Evolutionary conservation across 768 basidiomycete species (phyloP).

Genomic region (Lentinula boryana): DNA sequence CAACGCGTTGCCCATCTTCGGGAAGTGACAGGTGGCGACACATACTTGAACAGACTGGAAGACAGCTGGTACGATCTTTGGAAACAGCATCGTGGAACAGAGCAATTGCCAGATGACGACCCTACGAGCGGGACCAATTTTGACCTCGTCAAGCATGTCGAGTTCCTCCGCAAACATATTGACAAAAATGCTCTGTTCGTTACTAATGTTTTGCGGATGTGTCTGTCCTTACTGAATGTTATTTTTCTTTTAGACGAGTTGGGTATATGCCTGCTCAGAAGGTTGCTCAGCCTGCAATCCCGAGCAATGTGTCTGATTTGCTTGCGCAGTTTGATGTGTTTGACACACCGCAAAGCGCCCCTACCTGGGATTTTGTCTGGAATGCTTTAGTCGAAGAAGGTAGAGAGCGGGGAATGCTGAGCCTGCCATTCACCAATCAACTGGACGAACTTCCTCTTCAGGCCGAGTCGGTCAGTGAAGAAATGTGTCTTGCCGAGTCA

Average conservation of each 20-base stretch:
- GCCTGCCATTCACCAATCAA: slow-evolving; percentile 46
- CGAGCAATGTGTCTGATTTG: slow-evolving; percentile 38
- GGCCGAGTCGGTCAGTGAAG: slow-evolving; percentile 26
- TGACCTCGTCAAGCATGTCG: slow-evolving; percentile 73
- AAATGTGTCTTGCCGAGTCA: slow-evolving; percentile 53
- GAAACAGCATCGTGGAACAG: slow-evolving; percentile 62
- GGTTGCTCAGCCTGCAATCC: slow-evolving; percentile 28
- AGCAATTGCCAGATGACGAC: slow-evolving; percentile 65
- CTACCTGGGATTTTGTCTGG: slow-evolving; percentile 74
- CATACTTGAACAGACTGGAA: slow-evolving; percentile 75
- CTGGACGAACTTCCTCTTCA: slow-evolving; percentile 25
- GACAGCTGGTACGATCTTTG: slow-evolving; percentile 79
- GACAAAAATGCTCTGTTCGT: slow-evolving; percentile 87
- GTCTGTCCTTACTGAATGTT: slow-evolving; percentile 9
- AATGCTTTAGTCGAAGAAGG: slow-evolving; percentile 65
- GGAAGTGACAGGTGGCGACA: slow-evolving; percentile 58
- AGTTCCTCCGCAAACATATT: slow-evolving; percentile 73
- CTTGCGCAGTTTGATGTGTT: slow-evolving; percentile 41
- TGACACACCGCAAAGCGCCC: slow-evolving; percentile 33
- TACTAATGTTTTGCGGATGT: neutral
- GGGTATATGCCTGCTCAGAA: slow-evolving; percentile 47
- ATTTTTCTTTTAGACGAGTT: slow-evolving; percentile 43
- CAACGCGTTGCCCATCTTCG: slow-evolving; percentile 58
- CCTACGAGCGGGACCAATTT: slow-evolving; percentile 66
- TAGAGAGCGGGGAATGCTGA: slow-evolving; percentile 63